Base-by-base conservation (phyloP, 2,329 filamentous ascomycete species). In the Falciphora oryzae region DNA sequence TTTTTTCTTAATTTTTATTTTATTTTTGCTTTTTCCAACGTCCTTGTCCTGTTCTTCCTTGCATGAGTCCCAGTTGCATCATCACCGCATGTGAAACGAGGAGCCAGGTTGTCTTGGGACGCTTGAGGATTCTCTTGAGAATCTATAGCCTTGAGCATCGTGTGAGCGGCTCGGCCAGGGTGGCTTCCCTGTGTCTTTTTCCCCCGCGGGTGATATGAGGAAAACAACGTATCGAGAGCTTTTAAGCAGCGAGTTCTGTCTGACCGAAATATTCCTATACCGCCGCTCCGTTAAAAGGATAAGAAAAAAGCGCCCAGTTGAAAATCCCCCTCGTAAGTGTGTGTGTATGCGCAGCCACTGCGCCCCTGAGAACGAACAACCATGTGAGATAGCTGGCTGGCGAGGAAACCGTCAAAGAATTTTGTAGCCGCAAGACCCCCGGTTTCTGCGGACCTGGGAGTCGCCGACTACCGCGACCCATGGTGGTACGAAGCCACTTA, bases 241-340 rank as follows among this genome's bases (percentile, higher is more conserved):
- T 60, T 60, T 60, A 31, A 31, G 22, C 28, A 60, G 31, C 58
- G 58, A 60, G 58, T 60, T 60, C 31, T 60, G 58, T 25, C 22
- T 35, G 58, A 35, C 31, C 31, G 58, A 58, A 31, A 58, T 58
- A 60, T 60, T 35, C 58, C 58, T 60, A 35, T 32, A 60, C 58
- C 58, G 28, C 58, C 58, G 22, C 27, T 53, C 22, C 44, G 44
- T n/a, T 32, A n/a, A 31, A 28, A 60, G 29, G 22, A 60, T 14
- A 60, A 60, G 28, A 22, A 60, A 44, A 35, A 31, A 60, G 22
- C 28, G 58, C 58, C 57, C 57, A 58, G 57, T 28, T 28, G 57
- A 28, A 11, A 58, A 31, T 16, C 25, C 27, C 57, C 57, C 6
- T 58, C 25, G 18, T 53, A 25, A 53, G 7, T 53, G 44, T 53